phyloP scores from a whole-genome alignment of 2,329 filamentous ascomycete species.

The Colletotrichum euphorbiae region DNA sequence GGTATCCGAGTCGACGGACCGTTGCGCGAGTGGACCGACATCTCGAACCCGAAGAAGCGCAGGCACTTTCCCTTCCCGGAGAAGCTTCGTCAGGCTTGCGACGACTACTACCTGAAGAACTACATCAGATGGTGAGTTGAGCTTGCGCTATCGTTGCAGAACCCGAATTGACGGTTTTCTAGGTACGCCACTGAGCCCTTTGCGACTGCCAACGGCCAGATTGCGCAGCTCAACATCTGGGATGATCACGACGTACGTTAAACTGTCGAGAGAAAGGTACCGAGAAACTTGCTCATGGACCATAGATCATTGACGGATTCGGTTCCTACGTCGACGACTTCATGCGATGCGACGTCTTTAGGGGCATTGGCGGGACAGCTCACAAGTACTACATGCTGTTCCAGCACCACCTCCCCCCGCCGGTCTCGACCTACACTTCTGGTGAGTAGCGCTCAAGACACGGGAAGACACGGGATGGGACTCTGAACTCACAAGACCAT shows the following conservation, averaged over 20 bases:
- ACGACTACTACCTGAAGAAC: slow-evolving; percentile 90
- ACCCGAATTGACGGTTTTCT: slow-evolving; percentile 64
- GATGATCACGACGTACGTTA: slow-evolving; percentile 84
- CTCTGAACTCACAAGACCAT: slow-evolving; percentile 39
- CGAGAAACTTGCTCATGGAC: background rate
- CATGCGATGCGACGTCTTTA: slow-evolving; percentile 92
- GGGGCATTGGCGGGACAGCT: slow-evolving; percentile 88
- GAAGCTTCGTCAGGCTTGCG: slow-evolving; percentile 83
- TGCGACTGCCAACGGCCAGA: slow-evolving; percentile 86
- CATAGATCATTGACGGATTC: slow-evolving; percentile 87
- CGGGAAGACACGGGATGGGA: slow-evolving; percentile 49
- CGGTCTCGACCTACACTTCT: slow-evolving; percentile 86
- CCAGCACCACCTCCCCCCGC: slow-evolving; percentile 91
- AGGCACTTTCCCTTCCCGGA: slow-evolving; percentile 81
- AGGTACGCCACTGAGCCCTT: slow-evolving; percentile 84
- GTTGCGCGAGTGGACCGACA: slow-evolving; percentile 83
- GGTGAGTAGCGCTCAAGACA: slow-evolving; percentile 55
- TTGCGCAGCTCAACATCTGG: slow-evolving; percentile 97
- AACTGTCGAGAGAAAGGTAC: slow-evolving; percentile 46
- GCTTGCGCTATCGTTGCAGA: slow-evolving; percentile 45
- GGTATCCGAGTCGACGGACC: slow-evolving; percentile 88
- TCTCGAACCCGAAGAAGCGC: slow-evolving; percentile 85
- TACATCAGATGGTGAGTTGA: slow-evolving; percentile 76
- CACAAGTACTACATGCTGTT: slow-evolving; percentile 99
- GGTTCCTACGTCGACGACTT: slow-evolving; percentile 95